Evolutionary conservation across 78 protist species (phyloP), one percentile per base, ranked within the genome.

Genomic region (Parvularia atlantis): DNA sequence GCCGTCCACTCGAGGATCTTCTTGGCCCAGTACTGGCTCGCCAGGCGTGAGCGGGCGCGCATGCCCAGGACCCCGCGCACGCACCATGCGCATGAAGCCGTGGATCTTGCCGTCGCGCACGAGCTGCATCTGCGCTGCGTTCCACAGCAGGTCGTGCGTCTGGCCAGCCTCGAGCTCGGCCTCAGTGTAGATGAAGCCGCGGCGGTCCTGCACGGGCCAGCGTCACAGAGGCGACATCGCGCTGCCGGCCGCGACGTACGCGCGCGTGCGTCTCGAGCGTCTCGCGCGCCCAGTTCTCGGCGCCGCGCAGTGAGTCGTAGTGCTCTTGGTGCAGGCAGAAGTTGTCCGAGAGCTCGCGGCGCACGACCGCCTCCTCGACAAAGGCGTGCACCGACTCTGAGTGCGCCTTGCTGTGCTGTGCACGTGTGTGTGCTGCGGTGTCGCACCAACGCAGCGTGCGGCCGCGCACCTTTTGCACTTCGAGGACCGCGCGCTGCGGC

Each of bases 71-170:
- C 31, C 22, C 65, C 52, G 19, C 22, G 44, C 52, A 73, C 19
- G 9, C 16, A 54, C 17, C 52, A 31, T 7, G 36, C 46, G 73
- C 79, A 76, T 19, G 43, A 76, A 83, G 20, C 88, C 88, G 77
- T 84, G 89, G 82, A 78, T 78, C 43, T 84, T 78, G 33, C 84
- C 90, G 16, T 39, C 20, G 9, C 26, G 35, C 46, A 62, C 80
- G 70, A 81, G 28, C 84, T 86, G 77, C 22, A 56, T 37, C 73
- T 80, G 90, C 1, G 91, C 87, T 3, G 91, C 91, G 37, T 86
- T 86, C 91, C 91, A 86, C 7, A 86, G 66, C 20, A 64, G 75
- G 26, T 86, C 91, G 64, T 81, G 84, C 43, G 91, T 81, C 43
- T 53, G 14, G 10, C 68, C 78, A 0, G 0, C n/a, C 35, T 31